Evolutionary conservation across 805 yeast genomes (phyloP).

Genomic region (Kuraishia cidri): DNA sequence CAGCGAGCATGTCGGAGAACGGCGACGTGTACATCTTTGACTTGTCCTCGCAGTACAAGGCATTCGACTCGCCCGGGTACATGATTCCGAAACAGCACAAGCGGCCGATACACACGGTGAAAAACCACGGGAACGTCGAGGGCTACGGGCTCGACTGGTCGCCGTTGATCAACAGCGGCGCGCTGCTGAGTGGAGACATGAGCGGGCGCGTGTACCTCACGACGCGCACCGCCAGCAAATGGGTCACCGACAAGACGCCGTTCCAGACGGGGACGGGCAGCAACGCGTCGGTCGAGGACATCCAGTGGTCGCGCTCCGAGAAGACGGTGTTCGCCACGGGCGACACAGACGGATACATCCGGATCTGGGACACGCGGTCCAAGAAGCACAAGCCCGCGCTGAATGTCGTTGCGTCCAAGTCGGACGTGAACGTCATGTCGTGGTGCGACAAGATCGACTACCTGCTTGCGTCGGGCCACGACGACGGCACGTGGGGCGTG

Average conservation of each 20-base stretch:
- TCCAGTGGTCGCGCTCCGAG: conserved; percentile 94
- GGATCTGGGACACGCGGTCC: conserved; percentile 96
- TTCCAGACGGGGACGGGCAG: conserved; percentile 61
- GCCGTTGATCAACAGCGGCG: conserved; percentile 71
- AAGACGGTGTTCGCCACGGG: conserved; percentile 92
- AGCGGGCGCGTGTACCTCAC: conserved; percentile 79
- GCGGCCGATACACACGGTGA: conserved; percentile 75
- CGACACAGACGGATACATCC: conserved; percentile 83
- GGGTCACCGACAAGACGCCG: conserved; percentile 84
- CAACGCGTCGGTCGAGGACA: conserved; percentile 82
- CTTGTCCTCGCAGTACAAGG: conserved; percentile 65
- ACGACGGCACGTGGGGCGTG: conserved; percentile 94
- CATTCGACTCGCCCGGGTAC: conserved; percentile 85
- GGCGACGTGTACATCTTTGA: conserved; percentile 89
- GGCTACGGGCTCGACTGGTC: conserved; percentile 98
- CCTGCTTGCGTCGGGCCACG: conserved; percentile 91
- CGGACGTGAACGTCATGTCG: conserved; percentile 91
- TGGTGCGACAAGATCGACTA: conserved; percentile 89
- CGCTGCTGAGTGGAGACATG: conserved; percentile 82
- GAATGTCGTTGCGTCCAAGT: conserved; percentile 66
- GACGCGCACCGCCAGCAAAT: conserved; percentile 61
- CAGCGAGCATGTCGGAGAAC: conserved; percentile 83
- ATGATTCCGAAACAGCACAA: conserved; percentile 69
- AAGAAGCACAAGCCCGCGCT: conserved; percentile 88
- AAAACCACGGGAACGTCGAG: conserved; percentile 88